phyloP scores from a whole-genome alignment of 2,329 filamentous ascomycete genomes.

The Paraphaeosphaeria sporulosa region DNA sequence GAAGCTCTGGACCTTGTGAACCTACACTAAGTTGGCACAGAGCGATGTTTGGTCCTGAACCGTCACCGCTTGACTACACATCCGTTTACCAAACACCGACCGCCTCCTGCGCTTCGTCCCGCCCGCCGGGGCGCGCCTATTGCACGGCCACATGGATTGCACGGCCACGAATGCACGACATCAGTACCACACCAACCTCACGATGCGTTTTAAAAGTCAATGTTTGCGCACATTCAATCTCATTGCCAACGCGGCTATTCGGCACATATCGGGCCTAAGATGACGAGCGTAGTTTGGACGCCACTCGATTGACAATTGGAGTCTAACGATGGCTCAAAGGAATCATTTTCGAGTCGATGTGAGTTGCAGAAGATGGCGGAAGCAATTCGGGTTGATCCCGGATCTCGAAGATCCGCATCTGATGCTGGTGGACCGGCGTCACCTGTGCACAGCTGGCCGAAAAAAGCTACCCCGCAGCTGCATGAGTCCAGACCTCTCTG shows the following conservation, averaged over 20 bases:
- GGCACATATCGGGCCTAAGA: background rate
- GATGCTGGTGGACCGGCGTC: background rate
- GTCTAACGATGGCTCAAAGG: background rate
- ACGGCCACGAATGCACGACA: background rate
- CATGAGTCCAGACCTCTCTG: slow-evolving; percentile 1
- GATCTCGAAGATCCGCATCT: background rate
- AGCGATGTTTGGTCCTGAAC: background rate
- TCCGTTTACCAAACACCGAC: background rate
- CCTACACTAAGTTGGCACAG: background rate
- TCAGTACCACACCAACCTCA: background rate
- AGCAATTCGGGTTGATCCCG: background rate
- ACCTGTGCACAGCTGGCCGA: background rate
- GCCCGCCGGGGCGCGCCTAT: background rate
- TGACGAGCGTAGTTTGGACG: background rate
- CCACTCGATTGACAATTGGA: background rate
- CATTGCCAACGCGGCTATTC: background rate
- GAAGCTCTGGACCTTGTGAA: background rate
- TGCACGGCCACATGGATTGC: no score
- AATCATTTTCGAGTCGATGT: background rate
- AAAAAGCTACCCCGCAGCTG: background rate
- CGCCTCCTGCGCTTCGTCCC: slow-evolving; percentile 5
- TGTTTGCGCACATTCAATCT: background rate
- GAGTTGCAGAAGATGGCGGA: background rate
- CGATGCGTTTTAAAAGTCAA: background rate
- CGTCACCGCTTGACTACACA: background rate